Evolutionary conservation across 805 yeast species (phyloP), one percentile per base, ranked within the genome.

Genomic region (Lachancea kluyveri): DNA sequence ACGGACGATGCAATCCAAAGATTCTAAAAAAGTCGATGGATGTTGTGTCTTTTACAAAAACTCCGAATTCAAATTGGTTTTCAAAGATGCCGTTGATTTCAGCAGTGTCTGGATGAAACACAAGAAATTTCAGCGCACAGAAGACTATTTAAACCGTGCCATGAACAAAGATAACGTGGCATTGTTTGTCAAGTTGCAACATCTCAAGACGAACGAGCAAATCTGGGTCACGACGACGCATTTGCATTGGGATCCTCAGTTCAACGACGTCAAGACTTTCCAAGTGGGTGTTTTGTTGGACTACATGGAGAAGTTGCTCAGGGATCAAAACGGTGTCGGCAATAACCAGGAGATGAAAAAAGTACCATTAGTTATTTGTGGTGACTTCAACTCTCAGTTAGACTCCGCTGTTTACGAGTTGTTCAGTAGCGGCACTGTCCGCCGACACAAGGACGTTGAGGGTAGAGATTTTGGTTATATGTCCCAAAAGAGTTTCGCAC

Each of bases 241-340:
- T 68, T 73, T 92, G 57, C 96, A 90, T 58, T 92, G 98, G 97
- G 96, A 92, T 64, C 98, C 98, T 4, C 85, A 83, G 30, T 84
- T 79, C 53, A 85, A 85, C 54, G 99, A 92, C 61, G 99, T 92
- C 35, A 92, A 92, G 59, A 77, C 96, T 3, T 80, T 92, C 62
- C 98, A 92, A 65, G 92, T 84, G 35, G 96, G 95, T 25, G 80
- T 92, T 17, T 64, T 92, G 42, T 62, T 92, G 48, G 96, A 90
- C 48, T 95, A 92, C 59, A 60, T 94, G 51, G 92, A 85, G 52
- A 62, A 63, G 5, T 58, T 84, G 28, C 61, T 77, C 25, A 75
- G 74, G 50, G 62, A 67, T 48, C 57, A 65, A 29, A 41, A 59
- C 39, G 67, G 67, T 44, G 50, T 70, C 13, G 66, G 64, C 36